phyloP scores from a whole-genome alignment of 805 yeast species.

The Lipomyces yamadae region DNA sequence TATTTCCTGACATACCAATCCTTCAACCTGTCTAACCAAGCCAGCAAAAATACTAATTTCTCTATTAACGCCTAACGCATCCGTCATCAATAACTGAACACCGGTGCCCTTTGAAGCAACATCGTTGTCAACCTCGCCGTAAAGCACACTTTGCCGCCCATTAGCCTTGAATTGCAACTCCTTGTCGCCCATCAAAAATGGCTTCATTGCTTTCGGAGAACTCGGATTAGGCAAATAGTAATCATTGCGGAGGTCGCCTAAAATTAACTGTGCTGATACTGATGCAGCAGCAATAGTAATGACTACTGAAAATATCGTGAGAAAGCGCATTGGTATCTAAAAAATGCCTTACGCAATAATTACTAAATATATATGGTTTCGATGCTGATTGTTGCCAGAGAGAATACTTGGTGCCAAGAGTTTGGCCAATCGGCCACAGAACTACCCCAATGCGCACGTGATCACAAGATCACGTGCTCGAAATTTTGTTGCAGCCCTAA shows the following conservation, averaged over 20 bases:
- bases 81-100: constrained; percentile 46
- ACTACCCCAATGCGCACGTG: no score
- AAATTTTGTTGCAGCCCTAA: not conserved
- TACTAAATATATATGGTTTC: not conserved
- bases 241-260: constrained; percentile 20
- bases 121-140: constrained; percentile 31
- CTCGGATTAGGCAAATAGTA: constrained; percentile 25
- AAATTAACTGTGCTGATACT: constrained; percentile 32
- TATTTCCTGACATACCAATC: constrained; percentile 46
- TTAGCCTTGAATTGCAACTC: not conserved
- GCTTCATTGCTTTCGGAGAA: constrained; percentile 28
- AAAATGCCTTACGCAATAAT: not conserved
- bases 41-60: constrained; percentile 67
- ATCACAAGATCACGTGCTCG: not conserved
- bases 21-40: constrained; percentile 68
- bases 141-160: constrained; percentile 27
- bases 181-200: constrained; percentile 21
- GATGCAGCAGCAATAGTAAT: constrained; percentile 7
- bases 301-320: not conserved
- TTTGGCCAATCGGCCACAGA: no score
- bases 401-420: no score
- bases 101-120: constrained; percentile 22
- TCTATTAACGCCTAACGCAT: constrained; percentile 48
- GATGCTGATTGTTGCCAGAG: no score
- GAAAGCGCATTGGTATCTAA: not conserved